These are phyloP conservation scores for Sequoiadendron giganteum DNA, from an alignment of 75 land plant species.

Conservation along the genomic window DNA sequence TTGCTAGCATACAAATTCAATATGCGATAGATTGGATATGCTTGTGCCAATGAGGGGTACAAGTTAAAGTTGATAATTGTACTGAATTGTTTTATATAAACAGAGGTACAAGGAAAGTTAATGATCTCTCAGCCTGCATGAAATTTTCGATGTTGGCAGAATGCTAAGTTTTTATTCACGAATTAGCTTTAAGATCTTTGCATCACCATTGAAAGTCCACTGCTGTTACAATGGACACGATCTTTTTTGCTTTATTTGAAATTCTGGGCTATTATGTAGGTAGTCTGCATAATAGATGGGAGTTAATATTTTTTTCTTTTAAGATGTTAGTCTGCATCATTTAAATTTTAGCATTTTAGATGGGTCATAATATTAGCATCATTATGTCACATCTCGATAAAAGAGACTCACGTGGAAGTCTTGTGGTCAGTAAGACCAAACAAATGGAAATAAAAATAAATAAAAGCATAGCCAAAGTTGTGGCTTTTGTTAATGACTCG, in stretches of 20 bases:
- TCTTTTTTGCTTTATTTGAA: background rate
- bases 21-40: background rate
- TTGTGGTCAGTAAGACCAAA: too few species aligned
- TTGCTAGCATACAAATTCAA: background rate
- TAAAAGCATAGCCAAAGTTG: too few species aligned
- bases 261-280: background rate
- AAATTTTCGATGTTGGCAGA: background rate
- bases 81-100: background rate
- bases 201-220: background rate
- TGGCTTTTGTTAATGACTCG: too few species aligned
- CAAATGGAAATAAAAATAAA: too few species aligned
- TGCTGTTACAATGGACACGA: background rate
- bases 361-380: background rate
- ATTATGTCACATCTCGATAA: too few species aligned
- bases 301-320: too few species aligned
- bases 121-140: background rate
- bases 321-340: background rate
- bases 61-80: background rate
- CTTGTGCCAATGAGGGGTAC: conserved; percentile 7
- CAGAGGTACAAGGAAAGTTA: background rate
- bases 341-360: background rate
- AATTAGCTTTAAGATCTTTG: background rate
- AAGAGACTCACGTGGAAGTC: too few species aligned
- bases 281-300: background rate
- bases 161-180: background rate